phyloP scores from a whole-genome alignment of 2,329 filamentous ascomycete species.

The Hawksworthiomyces lignivorus region DNA sequence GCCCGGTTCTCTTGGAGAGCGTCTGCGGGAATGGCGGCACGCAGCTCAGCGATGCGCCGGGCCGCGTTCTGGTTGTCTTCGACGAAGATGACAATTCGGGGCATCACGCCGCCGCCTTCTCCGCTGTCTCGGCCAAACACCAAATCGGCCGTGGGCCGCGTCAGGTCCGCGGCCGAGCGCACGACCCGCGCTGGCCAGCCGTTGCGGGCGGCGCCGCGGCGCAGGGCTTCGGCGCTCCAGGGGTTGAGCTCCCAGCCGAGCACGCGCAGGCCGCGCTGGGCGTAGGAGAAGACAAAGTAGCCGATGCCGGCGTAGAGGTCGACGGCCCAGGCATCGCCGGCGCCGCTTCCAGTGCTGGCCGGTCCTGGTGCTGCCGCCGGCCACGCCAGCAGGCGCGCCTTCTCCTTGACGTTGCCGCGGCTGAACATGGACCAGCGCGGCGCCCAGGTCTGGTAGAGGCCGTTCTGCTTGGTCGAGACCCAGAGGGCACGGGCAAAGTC shows the following conservation, averaged over 20 bases:
- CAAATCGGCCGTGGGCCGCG: constrained; percentile 28
- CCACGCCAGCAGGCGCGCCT: constrained; percentile 62
- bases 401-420: constrained; percentile 83
- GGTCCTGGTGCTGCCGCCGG: constrained; percentile 16
- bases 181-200: constrained; percentile 56
- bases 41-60: constrained; percentile 30
- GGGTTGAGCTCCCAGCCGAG: constrained; percentile 88
- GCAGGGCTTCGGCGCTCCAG: constrained; percentile 77
- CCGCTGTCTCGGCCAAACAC: constrained; percentile 26
- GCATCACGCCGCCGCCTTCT: neutral
- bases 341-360: neutral
- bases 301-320: constrained; percentile 92
- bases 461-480: constrained; percentile 71
- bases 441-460: constrained; percentile 77
- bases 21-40: constrained; percentile 22
- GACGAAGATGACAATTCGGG: constrained; percentile 56
- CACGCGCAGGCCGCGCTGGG: constrained; percentile 61
- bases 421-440: constrained; percentile 92
- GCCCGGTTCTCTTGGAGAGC: no score
- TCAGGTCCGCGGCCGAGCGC: constrained; percentile 28
- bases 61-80: constrained; percentile 57
- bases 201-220: constrained; percentile 64
- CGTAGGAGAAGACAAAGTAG: constrained; percentile 86
- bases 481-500: constrained; percentile 68
- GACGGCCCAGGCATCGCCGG: constrained; percentile 43